Evolutionary conservation across 2,329 filamentous ascomycete species (phyloP), one percentile per base, ranked within the genome.

Genomic region (Venturia pyrina): DNA sequence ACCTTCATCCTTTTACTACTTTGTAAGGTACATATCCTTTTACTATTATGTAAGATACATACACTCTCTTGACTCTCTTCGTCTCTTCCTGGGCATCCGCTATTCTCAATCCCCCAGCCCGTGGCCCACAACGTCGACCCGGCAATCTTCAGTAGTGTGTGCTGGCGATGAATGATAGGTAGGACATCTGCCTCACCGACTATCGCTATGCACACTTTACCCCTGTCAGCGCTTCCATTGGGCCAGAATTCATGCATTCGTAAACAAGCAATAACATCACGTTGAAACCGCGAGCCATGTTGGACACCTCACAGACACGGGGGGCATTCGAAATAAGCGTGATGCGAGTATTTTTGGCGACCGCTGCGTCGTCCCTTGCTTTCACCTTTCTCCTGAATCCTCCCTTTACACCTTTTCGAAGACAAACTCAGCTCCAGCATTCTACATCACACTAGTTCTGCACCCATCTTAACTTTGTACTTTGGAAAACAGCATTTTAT

Each of bases 81-180:
- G 15, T 37, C 1, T 59, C 53, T 59, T 8, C 5, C 5, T 37
- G 6, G 8, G 3, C 7, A 59, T 59, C 24, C 19, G 17, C 53
- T 34, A 17, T 37, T 17, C 28, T 59, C 13, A 11, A n/a, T 8
- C n/a, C 32, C 19, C 5, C 5, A 59, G 37, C 21, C 53, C 10
- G 8, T 37, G 28, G 32, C 28, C 53, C 53, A 37, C 53, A n/a
- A 37, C 19, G 19, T n/a, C 7, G 28, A 37, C 53, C 53, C 32
- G 32, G 28, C 17, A 37, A 37, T n/a, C 8, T 37, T 10, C 4
- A 10, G 32, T 37, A 37, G 53, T 17, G 28, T 59, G 53, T 24
- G 53, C 53, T 59, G 53, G 53, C 53, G 28, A 37, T 15, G 32
- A 59, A 59, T 59, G 53, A 59, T 59, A 59, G 53, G 53, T 32